Base-by-base conservation (phyloP, 2,329 filamentous ascomycete genomes). In the Thyridium curvatum region DNA sequence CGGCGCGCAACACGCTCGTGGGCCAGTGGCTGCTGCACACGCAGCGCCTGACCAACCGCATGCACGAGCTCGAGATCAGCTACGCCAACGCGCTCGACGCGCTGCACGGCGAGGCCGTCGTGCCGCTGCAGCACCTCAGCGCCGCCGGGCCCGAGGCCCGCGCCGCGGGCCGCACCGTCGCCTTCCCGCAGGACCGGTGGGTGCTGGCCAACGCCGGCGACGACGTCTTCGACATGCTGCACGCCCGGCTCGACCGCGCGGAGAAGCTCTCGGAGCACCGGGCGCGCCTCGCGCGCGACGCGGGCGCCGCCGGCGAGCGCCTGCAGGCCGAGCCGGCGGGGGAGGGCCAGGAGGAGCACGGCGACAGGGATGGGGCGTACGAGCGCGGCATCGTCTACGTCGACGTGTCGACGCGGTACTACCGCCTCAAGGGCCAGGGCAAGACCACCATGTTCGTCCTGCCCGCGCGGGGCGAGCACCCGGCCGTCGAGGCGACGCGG, bases 1-100 rank as follows among this genome's bases (percentile, higher is more conserved):
- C 62, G 15, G 72, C 68, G 14, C 69, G 71, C 46, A 68, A 68
- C 41, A 71, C 68, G 7, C 56, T 80, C 14, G 56, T 81, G 4
- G 77, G 77, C 10, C 76, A 80, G 53, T 71, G 71, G 65, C 67
- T 81, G 8, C 53, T 70, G 17, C 72, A 70, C 47, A 68, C 67
- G 4, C 73, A 77, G 49, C 64, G 70, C 41, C 68, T 80, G 12
- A 60, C 74, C 12, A 60, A 56, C 7, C 72, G 76, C 31, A 67
- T 72, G 58, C 75, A 77, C 50, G 72, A 79, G 46, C 68, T 80
- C 3, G 76, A 80, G 50, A 65, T 71, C 12, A 53, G 59, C 14
- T 71, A 77, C 43, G 70, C 61, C 42, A 72, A 73, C 43, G 58
- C 68, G 1, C 55, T 74, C 17, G 72, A 78, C 43, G 54, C 66